Evolutionary conservation across 2,329 filamentous ascomycete species (phyloP).

Genomic region (Ascocoryne sarcoides): DNA sequence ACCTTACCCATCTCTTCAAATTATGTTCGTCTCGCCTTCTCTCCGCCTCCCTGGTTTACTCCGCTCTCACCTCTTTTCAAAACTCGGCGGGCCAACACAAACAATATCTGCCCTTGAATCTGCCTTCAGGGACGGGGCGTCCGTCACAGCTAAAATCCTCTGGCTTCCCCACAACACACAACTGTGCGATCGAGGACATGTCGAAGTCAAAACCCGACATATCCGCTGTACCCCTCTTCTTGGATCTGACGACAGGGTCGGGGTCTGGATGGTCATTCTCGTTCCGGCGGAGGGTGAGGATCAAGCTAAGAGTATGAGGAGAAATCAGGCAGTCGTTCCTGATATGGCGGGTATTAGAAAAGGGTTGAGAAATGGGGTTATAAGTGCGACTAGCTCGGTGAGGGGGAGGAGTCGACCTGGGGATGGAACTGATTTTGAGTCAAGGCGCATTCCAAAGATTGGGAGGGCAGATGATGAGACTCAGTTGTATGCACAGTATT

Average conservation of each 20-base stretch:
- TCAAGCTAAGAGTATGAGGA: not conserved
- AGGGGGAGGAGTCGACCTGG: not conserved
- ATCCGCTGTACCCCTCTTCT: slow-evolving; percentile 67
- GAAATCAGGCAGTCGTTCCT: slow-evolving; percentile 7
- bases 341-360: slow-evolving; percentile 7
- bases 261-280: slow-evolving; percentile 70
- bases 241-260: slow-evolving; percentile 55
- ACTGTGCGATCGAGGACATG: slow-evolving; percentile 28
- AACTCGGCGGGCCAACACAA: slow-evolving; percentile 39
- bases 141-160: slow-evolving; percentile 63
- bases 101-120: slow-evolving; percentile 39
- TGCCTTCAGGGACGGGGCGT: slow-evolving; percentile 56
- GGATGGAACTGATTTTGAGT: not conserved
- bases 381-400: not conserved
- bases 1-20: slow-evolving; percentile 54
- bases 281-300: slow-evolving; percentile 30
- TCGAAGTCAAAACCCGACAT: slow-evolving; percentile 52
- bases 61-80: slow-evolving; percentile 45
- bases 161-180: slow-evolving; percentile 46
- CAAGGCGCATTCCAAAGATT: no score
- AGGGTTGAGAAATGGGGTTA: not conserved
- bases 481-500: slow-evolving; percentile 15
- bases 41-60: slow-evolving; percentile 58
- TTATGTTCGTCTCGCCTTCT: slow-evolving; percentile 60
- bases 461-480: slow-evolving; percentile 7